Conservation (phyloP, 164 flowering plant genomes). For the Magnolia sinica region DNA sequence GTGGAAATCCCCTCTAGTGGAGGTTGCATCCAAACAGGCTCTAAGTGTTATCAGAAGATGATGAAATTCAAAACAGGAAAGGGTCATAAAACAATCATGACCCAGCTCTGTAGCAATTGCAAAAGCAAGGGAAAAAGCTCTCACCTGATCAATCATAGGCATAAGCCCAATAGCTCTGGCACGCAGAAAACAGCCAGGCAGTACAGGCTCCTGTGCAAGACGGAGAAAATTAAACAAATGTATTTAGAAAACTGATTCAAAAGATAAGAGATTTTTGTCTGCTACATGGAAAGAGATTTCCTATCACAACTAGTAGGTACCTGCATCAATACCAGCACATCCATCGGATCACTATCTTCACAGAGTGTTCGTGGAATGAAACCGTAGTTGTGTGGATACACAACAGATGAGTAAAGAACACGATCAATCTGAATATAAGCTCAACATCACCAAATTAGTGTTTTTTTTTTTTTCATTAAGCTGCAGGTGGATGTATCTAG, state of each 20-base stretch:
- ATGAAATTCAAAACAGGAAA: neutral
- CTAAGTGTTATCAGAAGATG: neutral
- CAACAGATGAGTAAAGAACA: conserved; percentile 88
- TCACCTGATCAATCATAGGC: conserved; percentile 94
- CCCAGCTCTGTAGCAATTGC: neutral
- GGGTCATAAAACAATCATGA: neutral
- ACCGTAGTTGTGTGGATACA: conserved; percentile 93
- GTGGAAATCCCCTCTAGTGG: no score
- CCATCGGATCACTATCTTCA: conserved; percentile 94
- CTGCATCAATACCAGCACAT: conserved; percentile 90
- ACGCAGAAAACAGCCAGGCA: conserved; percentile 78
- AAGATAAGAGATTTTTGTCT: neutral
- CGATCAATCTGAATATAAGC: conserved; percentile 61
- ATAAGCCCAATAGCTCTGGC: conserved; percentile 89
- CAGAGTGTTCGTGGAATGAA: conserved; percentile 86
- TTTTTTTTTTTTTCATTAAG: no score
- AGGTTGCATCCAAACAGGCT: no score
- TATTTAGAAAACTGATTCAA: neutral
- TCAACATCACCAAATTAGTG: neutral
- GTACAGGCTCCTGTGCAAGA: conserved; percentile 66
- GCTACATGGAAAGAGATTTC: neutral
- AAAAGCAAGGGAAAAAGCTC: neutral
- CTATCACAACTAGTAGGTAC: conserved; percentile 24
- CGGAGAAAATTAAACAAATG: neutral
- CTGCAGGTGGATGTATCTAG: neutral